phyloP scores from a whole-genome alignment of 371 early-diverging fungal species.

The Blakeslea trispora region DNA sequence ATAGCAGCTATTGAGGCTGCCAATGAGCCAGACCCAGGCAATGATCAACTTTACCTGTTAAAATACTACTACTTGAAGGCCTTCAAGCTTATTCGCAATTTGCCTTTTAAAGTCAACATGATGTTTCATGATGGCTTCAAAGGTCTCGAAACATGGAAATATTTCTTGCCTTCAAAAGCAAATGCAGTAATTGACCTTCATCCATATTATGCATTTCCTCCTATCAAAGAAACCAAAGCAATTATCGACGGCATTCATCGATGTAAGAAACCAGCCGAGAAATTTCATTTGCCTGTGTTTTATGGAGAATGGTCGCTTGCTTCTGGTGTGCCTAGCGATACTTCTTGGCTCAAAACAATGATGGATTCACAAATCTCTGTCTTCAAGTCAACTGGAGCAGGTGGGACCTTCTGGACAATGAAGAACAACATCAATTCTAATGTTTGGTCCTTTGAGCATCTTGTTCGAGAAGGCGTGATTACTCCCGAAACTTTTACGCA shows the following conservation, averaged over 20 bases:
- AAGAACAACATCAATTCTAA: slow-evolving; percentile 35
- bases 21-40: slow-evolving; percentile 27
- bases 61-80: slow-evolving; percentile 27
- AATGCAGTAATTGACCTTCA: slow-evolving; percentile 40
- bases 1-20: slow-evolving; percentile 31
- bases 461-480: slow-evolving; percentile 25
- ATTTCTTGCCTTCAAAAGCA: slow-evolving; percentile 29
- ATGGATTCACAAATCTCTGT: slow-evolving; percentile 27
- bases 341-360: slow-evolving; percentile 5
- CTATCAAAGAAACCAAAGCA: slow-evolving; percentile 1
- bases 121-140: slow-evolving; percentile 38
- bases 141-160: slow-evolving; percentile 26
- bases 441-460: slow-evolving; percentile 35
- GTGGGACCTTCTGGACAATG: slow-evolving; percentile 32
- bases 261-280: slow-evolving; percentile 1
- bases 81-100: slow-evolving; percentile 21
- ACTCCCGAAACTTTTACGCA: slow-evolving; percentile 19
- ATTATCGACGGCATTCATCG: slow-evolving; percentile 25
- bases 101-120: slow-evolving; percentile 33
- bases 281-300: slow-evolving; percentile 33
- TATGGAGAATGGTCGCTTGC: slow-evolving; percentile 37
- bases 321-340: slow-evolving; percentile 18
- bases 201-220: slow-evolving; percentile 39
- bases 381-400: slow-evolving; percentile 22
- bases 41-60: slow-evolving; percentile 10